A percentile compares a stretch with the other conserved stretches of the same genome.
Evolutionary conservation across 495 filamentous ascomycete species (phyloP).

Genomic region (Bacidia rubella): DNA sequence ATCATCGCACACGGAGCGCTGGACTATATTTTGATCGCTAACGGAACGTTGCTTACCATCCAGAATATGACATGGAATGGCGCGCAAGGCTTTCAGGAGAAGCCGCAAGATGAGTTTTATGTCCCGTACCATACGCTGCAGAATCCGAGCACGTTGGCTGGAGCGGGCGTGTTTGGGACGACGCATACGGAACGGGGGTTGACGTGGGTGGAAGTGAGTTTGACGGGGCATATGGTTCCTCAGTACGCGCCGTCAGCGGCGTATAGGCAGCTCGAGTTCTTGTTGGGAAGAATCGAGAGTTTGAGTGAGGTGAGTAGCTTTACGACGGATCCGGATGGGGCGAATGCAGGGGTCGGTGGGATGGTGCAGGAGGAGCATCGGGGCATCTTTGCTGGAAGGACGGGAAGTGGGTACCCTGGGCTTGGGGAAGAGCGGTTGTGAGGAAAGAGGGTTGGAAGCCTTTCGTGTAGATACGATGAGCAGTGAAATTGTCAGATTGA

Average conservation of each 20-base stretch:
- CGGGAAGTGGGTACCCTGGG: no score
- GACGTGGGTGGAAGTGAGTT: constrained; percentile 27
- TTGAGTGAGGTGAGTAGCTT: constrained; percentile 11
- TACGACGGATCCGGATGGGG: constrained; percentile 11
- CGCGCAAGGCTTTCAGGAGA: constrained; percentile 41
- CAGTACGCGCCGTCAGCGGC: constrained; percentile 35
- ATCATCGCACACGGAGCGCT: constrained; percentile 46
- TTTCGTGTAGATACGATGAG: no score
- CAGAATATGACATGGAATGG: constrained; percentile 62
- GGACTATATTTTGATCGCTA: constrained; percentile 45
- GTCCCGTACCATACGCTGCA: constrained; percentile 36
- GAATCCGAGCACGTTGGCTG: constrained; percentile 21
- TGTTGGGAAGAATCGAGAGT: constrained; percentile 34
- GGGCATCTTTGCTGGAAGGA: no score
- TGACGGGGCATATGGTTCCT: constrained; percentile 25
- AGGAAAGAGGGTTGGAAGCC: no score
- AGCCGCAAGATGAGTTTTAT: constrained; percentile 28
- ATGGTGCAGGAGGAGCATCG: no score
- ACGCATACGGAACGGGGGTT: constrained; percentile 41
- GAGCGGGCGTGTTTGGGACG: constrained; percentile 35
- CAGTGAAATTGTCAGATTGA: no score
- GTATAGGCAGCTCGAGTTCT: constrained; percentile 43
- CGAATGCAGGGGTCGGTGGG: background rate
- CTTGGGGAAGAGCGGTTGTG: no score
- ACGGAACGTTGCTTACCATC: constrained; percentile 48